Base-by-base conservation (phyloP, 441 rosid species). In the Jatropha podagrica region DNA sequence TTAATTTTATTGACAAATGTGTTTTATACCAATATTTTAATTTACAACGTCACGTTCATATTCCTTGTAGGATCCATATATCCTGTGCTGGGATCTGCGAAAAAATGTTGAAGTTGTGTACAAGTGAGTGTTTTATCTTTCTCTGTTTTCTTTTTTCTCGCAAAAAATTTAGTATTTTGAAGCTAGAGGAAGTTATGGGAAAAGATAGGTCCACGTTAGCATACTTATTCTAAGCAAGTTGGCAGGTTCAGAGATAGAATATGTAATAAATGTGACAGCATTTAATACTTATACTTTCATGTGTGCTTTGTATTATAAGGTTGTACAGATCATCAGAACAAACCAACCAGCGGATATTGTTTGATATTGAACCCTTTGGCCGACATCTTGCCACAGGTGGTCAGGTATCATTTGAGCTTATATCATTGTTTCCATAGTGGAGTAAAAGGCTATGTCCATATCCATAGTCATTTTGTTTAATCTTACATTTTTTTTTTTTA, bases 311-410 rank as follows among this genome's bases (percentile, higher is more conserved):
- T 74, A 68, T 67, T n/a, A 62, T 38, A 76, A 95, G 98, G 89
- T 77, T 95, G 61, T 93, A 93, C 82, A 86, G 99, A 85, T 95
- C 93, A 74, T 74, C 95, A 10, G 97, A 87, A 73, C 81, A 84
- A 78, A 93, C 99, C 74, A 95, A 93, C 88, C 99, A 95, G 80
- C 90, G 97, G 48, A 91, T 95, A 77, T 83, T 80, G 69, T 95
- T 95, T 83, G 99, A 95, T 81, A 84, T 93, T 74, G 99, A 93
- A 62, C 90, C 94, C 56, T 77, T 68, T 74, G 95, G 99, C 42
- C 86, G 88, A 73, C 82, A 93, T 86, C 97, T 95, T 55, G 98
- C 85, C 51, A 92, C 98, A 0, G 99, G 99, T 68, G 99, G 99
- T 75, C 91, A 95, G 99, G 98, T 95, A 81, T 65, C 17, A 48